Percentiles rank a stretch among this genome's conserved stretches.
These are phyloP conservation scores for Bruguiera hainesii DNA, from an alignment of 441 rosid genomes.

Conservation along the genomic window DNA sequence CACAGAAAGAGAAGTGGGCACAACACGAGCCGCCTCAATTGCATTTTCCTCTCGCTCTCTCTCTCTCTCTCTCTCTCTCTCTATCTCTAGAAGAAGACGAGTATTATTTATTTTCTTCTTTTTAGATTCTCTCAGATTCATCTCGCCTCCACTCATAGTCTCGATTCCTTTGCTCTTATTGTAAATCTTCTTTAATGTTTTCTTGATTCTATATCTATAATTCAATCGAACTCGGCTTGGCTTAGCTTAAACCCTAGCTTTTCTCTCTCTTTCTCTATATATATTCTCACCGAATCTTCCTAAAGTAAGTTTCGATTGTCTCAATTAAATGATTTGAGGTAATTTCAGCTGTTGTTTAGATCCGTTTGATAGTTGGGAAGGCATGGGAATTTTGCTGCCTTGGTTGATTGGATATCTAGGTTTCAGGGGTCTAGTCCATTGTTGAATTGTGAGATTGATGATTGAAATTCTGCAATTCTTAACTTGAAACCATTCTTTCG, in stretches of 20 bases:
- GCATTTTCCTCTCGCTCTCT: not conserved
- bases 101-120: too few species aligned
- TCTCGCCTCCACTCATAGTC: not conserved
- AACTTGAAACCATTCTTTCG: too few species aligned
- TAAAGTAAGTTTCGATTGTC: not conserved
- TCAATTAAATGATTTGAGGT: not conserved
- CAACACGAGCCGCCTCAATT: too few species aligned
- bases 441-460: too few species aligned
- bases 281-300: not conserved
- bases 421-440: too few species aligned
- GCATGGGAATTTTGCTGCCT: too few species aligned
- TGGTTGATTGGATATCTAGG: too few species aligned
- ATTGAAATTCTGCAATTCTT: too few species aligned
- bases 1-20: too few species aligned
- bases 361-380: not conserved
- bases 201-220: not conserved
- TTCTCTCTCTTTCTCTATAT: not conserved
- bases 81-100: not conserved
- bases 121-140: not conserved
- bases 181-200: not conserved
- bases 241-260: constrained; percentile 13
- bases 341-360: not conserved
- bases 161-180: not conserved
- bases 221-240: not conserved
- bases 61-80: not conserved